Percentiles rank a stretch among this genome's conserved stretches.
Conservation (phyloP, 2,329 filamentous ascomycete genomes). For the Penicillium sp. region DNA sequence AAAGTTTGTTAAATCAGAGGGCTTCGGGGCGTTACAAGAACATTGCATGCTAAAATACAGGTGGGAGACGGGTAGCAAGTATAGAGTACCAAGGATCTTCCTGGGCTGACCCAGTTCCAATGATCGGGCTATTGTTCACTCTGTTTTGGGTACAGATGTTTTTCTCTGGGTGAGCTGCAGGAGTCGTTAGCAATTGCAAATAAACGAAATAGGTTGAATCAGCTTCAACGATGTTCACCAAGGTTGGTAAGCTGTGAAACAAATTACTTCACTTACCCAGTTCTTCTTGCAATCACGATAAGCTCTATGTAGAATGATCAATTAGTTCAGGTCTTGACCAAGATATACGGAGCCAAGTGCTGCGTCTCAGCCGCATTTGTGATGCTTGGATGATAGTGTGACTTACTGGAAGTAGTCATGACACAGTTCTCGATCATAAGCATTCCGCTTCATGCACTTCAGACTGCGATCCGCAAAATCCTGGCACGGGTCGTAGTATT, state of each 20-base stretch:
- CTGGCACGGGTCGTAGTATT: conserved; percentile 95
- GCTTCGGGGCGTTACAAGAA: not conserved
- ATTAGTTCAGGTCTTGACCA: conserved; percentile 5
- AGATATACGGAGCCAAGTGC: not conserved
- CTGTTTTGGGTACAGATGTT: not conserved
- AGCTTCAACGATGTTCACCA: not conserved
- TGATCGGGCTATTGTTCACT: not conserved
- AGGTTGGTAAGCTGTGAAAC: not conserved
- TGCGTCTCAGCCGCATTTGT: not conserved
- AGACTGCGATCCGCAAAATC: conserved; percentile 85
- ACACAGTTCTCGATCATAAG: conserved; percentile 85
- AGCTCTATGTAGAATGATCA: conserved; percentile 59
- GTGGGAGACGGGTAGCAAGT: not conserved
- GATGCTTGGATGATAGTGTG: not conserved
- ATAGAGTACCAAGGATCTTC: not conserved
- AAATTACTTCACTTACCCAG: conserved; percentile 67
- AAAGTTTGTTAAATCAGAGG: not conserved
- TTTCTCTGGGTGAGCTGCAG: conserved; percentile 11
- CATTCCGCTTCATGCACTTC: conserved; percentile 84
- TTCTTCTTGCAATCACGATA: conserved; percentile 94
- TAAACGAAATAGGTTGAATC: not conserved
- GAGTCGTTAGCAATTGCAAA: not conserved
- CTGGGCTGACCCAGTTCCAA: too few species aligned
- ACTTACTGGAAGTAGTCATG: conserved; percentile 91
- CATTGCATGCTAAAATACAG: conserved; percentile 2